Percentiles rank a stretch among this genome's conserved stretches.
Evolutionary conservation across 2,329 filamentous ascomycete species (phyloP).

Genomic region (Verticillium albo-atrum): DNA sequence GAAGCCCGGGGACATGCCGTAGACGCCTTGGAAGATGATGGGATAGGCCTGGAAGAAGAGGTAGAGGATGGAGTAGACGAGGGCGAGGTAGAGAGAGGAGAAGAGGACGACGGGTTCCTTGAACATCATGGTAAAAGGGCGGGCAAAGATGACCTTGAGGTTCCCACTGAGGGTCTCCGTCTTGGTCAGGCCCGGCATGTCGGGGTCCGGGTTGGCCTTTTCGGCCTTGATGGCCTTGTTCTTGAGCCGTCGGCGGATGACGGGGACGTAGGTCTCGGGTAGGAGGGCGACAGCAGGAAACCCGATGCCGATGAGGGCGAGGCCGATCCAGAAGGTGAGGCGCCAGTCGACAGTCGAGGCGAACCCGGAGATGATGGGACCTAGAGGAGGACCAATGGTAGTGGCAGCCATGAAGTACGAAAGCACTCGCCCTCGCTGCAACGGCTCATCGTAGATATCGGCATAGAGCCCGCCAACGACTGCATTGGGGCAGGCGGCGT

Average conservation of each 20-base stretch:
- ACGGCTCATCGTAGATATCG: constrained; percentile 57
- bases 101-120: constrained; percentile 71
- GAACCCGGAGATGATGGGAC: constrained; percentile 62
- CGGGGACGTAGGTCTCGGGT: constrained; percentile 58
- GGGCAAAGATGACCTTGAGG: constrained; percentile 61
- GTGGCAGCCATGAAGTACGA: constrained; percentile 61
- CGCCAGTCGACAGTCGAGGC: constrained; percentile 58
- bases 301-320: constrained; percentile 64
- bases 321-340: constrained; percentile 66
- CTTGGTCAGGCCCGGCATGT: constrained; percentile 48
- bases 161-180: constrained; percentile 50
- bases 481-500: constrained; percentile 55
- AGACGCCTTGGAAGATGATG: constrained; percentile 60
- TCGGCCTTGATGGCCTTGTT: constrained; percentile 36
- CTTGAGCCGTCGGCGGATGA: constrained; percentile 54
- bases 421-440: constrained; percentile 54
- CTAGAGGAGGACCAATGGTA: constrained; percentile 63
- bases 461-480: constrained; percentile 61
- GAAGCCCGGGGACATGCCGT: constrained; percentile 58
- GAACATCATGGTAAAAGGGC: constrained; percentile 67
- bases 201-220: neutral
- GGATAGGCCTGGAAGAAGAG: constrained; percentile 76
- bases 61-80: constrained; percentile 63
- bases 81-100: constrained; percentile 64
- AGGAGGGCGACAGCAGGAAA: constrained; percentile 32